Conservation (phyloP, 768 basidiomycete genomes). For the Daedaleopsis nitida region DNA sequence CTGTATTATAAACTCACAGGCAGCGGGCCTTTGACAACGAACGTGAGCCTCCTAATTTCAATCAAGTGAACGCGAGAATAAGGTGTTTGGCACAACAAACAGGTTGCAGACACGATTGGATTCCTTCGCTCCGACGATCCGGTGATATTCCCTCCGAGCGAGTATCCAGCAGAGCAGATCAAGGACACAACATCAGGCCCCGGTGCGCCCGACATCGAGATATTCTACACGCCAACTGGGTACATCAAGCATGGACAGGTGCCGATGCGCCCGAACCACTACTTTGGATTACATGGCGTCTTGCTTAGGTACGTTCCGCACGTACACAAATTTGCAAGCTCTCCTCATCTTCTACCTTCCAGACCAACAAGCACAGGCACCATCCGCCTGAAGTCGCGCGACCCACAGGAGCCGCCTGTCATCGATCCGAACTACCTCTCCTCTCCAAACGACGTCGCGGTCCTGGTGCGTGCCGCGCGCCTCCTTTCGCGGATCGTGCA, state of each 20-base stretch:
- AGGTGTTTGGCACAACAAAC: neutral
- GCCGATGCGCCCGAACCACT: constrained; percentile 17
- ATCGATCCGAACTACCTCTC: constrained; percentile 52
- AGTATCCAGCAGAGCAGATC: constrained; percentile 13
- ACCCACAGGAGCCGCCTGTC: constrained; percentile 44
- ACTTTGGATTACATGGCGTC: constrained; percentile 29
- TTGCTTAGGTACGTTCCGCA: constrained; percentile 32
- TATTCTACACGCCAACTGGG: constrained; percentile 31
- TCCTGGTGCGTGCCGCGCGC: constrained; percentile 43
- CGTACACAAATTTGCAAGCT: neutral
- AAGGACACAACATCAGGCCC: constrained; percentile 36
- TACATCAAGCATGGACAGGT: constrained; percentile 22
- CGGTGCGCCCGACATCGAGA: constrained; percentile 38
- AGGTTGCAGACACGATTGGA: constrained; percentile 50
- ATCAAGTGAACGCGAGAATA: neutral
- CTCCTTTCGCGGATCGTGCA: constrained; percentile 39
- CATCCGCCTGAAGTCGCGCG: constrained; percentile 40
- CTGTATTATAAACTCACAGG: constrained; percentile 46
- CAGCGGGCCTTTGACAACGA: constrained; percentile 54
- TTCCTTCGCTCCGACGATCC: constrained; percentile 55
- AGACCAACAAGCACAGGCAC: constrained; percentile 49
- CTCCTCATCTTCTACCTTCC: neutral
- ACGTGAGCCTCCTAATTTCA: constrained; percentile 40
- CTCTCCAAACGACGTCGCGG: constrained; percentile 41
- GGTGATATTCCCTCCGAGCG: constrained; percentile 40